phyloP scores from a whole-genome alignment of 768 basidiomycete genomes.

The Austroboletus eburneus region DNA sequence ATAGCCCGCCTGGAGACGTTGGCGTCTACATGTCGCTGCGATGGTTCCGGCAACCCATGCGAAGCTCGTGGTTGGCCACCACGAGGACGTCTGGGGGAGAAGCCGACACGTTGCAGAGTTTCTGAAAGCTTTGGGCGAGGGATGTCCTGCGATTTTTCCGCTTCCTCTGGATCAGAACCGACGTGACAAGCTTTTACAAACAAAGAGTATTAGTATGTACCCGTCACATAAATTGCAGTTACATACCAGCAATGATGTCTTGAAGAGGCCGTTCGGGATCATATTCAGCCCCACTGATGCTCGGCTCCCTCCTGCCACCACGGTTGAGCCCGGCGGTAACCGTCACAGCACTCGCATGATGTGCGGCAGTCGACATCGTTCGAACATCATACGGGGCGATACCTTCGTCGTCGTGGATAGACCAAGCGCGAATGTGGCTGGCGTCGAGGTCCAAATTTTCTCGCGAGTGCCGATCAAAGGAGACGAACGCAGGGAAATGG shows the following conservation, averaged over 20 bases:
- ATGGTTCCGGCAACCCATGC: constrained; percentile 9
- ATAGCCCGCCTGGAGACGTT: constrained; percentile 20
- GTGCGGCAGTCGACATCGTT: constrained; percentile 78
- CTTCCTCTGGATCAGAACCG: constrained; percentile 49
- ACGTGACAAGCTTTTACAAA: constrained; percentile 46
- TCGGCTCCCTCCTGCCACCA: constrained; percentile 45
- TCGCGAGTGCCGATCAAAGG: constrained; percentile 54
- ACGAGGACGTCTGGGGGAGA: constrained; percentile 75
- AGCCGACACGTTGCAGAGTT: constrained; percentile 60
- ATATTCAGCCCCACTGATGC: constrained; percentile 75
- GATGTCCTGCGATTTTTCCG: constrained; percentile 38
- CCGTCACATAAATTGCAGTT: not conserved
- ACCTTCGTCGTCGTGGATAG: constrained; percentile 64
- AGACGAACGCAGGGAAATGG: constrained; percentile 53
- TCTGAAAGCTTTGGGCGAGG: constrained; percentile 66
- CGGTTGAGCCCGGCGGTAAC: constrained; percentile 75
- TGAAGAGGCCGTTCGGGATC: constrained; percentile 80
- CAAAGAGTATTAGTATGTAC: constrained; percentile 12
- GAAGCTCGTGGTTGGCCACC: constrained; percentile 34
- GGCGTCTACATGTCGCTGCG: constrained; percentile 13
- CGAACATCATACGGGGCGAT: constrained; percentile 63
- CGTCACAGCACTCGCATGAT: constrained; percentile 87
- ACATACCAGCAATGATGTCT: constrained; percentile 61
- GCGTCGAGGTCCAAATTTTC: constrained; percentile 56
- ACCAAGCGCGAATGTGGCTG: constrained; percentile 51